Percentiles rank a stretch among this genome's conserved stretches.
phyloP scores from a whole-genome alignment of 208 protist species.

The Willaertia magna region DNA sequence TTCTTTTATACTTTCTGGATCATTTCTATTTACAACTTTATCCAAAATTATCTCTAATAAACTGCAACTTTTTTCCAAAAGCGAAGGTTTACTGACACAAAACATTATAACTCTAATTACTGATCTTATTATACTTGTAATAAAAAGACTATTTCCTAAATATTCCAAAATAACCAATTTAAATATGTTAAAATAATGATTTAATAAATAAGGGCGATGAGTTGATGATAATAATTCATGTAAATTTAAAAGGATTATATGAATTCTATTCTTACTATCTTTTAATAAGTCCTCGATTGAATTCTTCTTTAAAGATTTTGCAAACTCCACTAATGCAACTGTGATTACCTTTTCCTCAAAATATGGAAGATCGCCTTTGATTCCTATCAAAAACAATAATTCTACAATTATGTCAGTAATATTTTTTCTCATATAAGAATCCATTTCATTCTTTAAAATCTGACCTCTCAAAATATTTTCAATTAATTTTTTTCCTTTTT shows the following conservation, averaged over 20 bases:
- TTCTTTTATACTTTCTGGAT: background rate
- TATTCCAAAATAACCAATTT: background rate
- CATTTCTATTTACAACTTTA: background rate
- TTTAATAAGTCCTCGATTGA: too few relatives aligned
- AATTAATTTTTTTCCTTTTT: background rate
- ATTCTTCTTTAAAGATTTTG: too few relatives aligned
- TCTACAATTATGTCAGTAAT: background rate
- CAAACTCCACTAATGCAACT: too few relatives aligned
- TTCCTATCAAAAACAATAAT: background rate
- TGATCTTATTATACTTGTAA: background rate
- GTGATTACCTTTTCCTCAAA: too few relatives aligned
- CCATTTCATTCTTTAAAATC: background rate
- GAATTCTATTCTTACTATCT: background rate
- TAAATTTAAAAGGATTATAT: background rate
- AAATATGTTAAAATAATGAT: background rate
- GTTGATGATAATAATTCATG: background rate
- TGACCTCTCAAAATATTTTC: background rate
- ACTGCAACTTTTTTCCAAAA: background rate
- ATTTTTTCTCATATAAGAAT: background rate
- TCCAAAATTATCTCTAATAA: background rate
- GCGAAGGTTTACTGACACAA: background rate
- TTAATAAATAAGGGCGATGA: background rate
- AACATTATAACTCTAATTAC: background rate
- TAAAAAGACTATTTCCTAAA: background rate
- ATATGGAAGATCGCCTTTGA: too few relatives aligned